Conservation (phyloP, 106 monocot genomes). For the Acanthochlamys bracteata region DNA sequence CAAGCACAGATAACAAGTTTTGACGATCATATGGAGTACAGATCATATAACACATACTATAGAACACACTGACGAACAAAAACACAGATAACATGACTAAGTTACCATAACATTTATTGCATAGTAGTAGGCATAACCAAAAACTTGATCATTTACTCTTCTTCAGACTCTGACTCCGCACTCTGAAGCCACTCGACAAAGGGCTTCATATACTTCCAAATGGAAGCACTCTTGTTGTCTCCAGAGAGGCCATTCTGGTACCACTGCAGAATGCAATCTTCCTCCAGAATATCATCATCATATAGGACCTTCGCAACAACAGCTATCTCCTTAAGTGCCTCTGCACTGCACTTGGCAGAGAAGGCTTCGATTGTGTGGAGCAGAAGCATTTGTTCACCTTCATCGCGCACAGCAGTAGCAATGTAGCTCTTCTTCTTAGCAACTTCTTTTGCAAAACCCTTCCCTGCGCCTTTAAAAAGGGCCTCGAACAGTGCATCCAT, state of each 20-base stretch:
- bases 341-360: conserved; percentile 30
- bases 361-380: conserved; percentile 53
- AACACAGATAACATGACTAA: too few relatives aligned
- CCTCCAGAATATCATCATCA: conserved; percentile 67
- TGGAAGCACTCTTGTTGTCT: conserved; percentile 17
- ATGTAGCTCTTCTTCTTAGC: conserved; percentile 50
- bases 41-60: too few relatives aligned
- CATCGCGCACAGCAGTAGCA: conserved; percentile 31
- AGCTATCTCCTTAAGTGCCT: conserved; percentile 59
- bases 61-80: too few relatives aligned
- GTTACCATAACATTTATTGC: too few relatives aligned
- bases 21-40: too few relatives aligned
- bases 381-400: conserved; percentile 44
- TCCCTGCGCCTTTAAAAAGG: conserved; percentile 53
- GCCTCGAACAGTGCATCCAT: conserved; percentile 59
- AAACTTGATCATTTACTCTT: conserved; percentile 8
- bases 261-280: conserved; percentile 66
- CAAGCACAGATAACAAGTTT: too few relatives aligned
- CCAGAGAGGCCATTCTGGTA: conserved; percentile 36
- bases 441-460: conserved; percentile 76
- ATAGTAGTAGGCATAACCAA: background rate
- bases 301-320: conserved; percentile 56
- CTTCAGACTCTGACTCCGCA: conserved; percentile 38
- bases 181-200: conserved; percentile 90
- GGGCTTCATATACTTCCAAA: conserved; percentile 71